Evolutionary conservation across 345 rosid genomes (phyloP).

Genomic region (Streptanthus diversifolius): DNA sequence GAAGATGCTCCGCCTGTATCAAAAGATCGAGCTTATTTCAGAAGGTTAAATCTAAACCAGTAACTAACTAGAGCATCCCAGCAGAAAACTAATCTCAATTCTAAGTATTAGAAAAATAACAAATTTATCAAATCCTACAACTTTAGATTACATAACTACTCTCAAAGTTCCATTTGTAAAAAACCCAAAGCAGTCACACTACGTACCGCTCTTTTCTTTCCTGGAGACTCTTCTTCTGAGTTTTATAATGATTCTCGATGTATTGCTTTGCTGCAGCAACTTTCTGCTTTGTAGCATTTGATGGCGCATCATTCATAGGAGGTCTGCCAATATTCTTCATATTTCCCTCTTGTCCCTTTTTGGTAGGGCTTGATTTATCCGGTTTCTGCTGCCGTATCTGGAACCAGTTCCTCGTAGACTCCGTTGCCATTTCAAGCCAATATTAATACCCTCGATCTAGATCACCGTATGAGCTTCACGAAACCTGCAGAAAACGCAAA

Average conservation of each 20-base stretch:
- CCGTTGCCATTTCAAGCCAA: constrained; percentile 38
- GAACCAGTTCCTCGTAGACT: constrained; percentile 49
- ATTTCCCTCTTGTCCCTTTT: constrained; percentile 37
- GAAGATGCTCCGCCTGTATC: constrained; percentile 41
- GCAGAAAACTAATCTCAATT: background rate
- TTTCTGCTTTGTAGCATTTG: constrained; percentile 44
- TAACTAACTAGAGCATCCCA: background rate
- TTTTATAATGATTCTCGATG: constrained; percentile 48
- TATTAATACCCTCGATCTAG: background rate
- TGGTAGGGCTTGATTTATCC: constrained; percentile 33
- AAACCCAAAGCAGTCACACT: background rate
- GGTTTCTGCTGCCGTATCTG: constrained; percentile 39
- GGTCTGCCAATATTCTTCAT: constrained; percentile 34
- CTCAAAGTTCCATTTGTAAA: constrained; percentile 2
- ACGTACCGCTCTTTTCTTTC: constrained; percentile 47
- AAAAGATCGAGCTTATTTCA: constrained; percentile 19
- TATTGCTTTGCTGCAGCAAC: constrained; percentile 47
- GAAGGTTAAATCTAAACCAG: constrained; percentile 2
- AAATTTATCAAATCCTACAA: background rate
- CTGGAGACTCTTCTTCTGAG: constrained; percentile 44
- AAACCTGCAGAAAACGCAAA: constrained; percentile 5
- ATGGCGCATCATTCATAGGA: constrained; percentile 40
- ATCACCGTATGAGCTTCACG: background rate
- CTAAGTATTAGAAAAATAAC: background rate
- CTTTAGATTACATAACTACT: background rate